phyloP scores from a whole-genome alignment of 2,329 filamentous ascomycete species.

The Colletotrichum lindemuthianum region DNA sequence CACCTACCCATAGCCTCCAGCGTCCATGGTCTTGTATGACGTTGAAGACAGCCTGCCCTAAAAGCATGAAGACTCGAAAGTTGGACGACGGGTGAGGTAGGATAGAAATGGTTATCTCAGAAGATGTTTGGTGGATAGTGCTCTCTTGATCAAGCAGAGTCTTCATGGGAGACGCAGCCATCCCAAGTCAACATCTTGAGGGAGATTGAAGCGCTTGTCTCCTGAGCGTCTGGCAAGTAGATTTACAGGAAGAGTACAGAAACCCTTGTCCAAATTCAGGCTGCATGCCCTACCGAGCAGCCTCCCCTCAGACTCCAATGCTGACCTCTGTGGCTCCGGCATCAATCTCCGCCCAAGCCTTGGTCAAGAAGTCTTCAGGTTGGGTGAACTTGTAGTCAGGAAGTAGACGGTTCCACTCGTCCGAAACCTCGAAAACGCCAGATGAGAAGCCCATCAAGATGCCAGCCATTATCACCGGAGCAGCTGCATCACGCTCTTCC shows the following conservation, averaged over 20 bases:
- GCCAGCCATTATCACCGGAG: slow-evolving; percentile 38
- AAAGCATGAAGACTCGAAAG: too few relatives aligned
- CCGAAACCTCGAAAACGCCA: slow-evolving; percentile 51
- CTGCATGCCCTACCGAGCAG: too few relatives aligned
- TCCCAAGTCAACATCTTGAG: slow-evolving; percentile 35
- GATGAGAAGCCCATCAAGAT: slow-evolving; percentile 46
- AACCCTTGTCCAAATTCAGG: too few relatives aligned
- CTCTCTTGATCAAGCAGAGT: slow-evolving; percentile 27
- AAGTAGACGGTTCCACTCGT: slow-evolving; percentile 56
- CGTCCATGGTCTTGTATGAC: too few relatives aligned
- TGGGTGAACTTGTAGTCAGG: slow-evolving; percentile 55
- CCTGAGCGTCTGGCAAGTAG: too few relatives aligned
- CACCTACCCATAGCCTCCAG: too few relatives aligned
- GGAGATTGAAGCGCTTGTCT: slow-evolving; percentile 21
- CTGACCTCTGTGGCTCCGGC: not conserved
- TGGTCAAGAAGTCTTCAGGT: slow-evolving; percentile 52
- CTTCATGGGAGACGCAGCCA: slow-evolving; percentile 24
- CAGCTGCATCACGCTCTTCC: slow-evolving; percentile 38
- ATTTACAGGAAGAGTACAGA: too few relatives aligned
- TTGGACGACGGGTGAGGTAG: too few relatives aligned
- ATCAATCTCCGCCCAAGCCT: slow-evolving; percentile 46
- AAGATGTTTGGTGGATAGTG: too few relatives aligned
- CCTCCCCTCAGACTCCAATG: not conserved
- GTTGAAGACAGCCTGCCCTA: too few relatives aligned
- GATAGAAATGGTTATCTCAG: too few relatives aligned